Evolutionary conservation across 345 rosid genomes (phyloP), one percentile per base, ranked within the genome.

Genomic region (Arabis hirsuta): DNA sequence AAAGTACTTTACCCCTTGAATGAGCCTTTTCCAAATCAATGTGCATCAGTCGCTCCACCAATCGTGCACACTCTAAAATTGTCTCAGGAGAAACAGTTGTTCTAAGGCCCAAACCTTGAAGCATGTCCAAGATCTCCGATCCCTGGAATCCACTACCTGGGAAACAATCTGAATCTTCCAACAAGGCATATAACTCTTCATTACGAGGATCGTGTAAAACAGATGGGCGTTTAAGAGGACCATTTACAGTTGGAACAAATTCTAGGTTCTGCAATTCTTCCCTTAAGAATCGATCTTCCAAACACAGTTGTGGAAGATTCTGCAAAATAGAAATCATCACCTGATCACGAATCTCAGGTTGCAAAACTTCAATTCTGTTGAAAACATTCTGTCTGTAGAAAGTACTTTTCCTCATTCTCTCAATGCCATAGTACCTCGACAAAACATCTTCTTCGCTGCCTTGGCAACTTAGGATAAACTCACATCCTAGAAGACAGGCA

Each of bases 131-230:
- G 74, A 83, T 78, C 44, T 73, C 81, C 78, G 87, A 82, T 54
- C 80, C 84, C 78, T 83, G 91, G 77, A 86, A 93, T 74, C 76
- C 73, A 73, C 84, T 88, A 59, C 71, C 77, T 24, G 98, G 98
- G 67, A 88, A 93, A 78, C 89, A 82, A 60, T 85, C 90, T 36
- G 89, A 85, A 75, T 88, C 87, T 76, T 90, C 96, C 48, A 93
- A 79, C 79, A 93, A 84, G 80, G 89, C 91, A 82, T 76, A 82
- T 73, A 88, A 78, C 81, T 93, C 98, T 67, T 88, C 96, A 71
- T 82, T 83, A 55, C 98, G 96, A 77, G 96, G 96, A 86, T 93
- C 98, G 57, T 93, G 79, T 55, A 93, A 82, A 54, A 69, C 83
- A 64, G 81, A 76, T 61, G 98, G 97, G 74, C 83, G 72, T 82